Evolutionary conservation across 139 green algal species (phyloP).

Genomic region (Ulvella scutata): DNA sequence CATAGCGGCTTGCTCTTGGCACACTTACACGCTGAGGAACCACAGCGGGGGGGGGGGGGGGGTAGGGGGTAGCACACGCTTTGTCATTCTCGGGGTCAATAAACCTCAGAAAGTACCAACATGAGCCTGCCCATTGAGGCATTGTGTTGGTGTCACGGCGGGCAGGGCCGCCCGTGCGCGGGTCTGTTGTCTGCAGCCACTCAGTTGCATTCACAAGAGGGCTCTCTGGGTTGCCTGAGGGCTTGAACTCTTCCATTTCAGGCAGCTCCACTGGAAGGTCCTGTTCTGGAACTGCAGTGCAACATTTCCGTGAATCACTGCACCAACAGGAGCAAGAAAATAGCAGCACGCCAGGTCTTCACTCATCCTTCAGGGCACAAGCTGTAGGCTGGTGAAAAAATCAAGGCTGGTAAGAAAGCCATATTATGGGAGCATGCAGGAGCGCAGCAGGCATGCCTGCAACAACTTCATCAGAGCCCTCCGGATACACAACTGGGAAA

Average conservation of each 20-base stretch:
- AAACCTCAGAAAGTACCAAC: conserved; percentile 98
- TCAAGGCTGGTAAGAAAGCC: too few species aligned
- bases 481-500: conserved; percentile 83
- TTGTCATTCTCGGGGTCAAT: conserved; percentile 71
- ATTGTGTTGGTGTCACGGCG: conserved; percentile 91
- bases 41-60: background rate
- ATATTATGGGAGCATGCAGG: too few species aligned
- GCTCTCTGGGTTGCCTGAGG: conserved; percentile 63
- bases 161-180: conserved; percentile 28
- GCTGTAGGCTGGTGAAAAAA: too few species aligned
- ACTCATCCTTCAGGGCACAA: too few species aligned
- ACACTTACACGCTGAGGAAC: background rate
- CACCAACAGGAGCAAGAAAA: too few species aligned
- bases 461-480: conserved; percentile 31
- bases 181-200: conserved; percentile 63
- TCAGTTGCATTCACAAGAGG: conserved; percentile 64
- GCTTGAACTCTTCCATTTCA: conserved; percentile 75
- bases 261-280: conserved; percentile 82
- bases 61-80: background rate
- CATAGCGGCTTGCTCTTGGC: too few species aligned
- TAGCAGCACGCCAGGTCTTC: too few species aligned
- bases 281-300: conserved; percentile 51
- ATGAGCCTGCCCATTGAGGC: conserved; percentile 83
- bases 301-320: too few species aligned
- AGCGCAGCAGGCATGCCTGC: too few species aligned